These are phyloP conservation scores for Colletotrichum kahawae DNA, from an alignment of 2,329 filamentous ascomycete genomes.

Conservation along the genomic window DNA sequence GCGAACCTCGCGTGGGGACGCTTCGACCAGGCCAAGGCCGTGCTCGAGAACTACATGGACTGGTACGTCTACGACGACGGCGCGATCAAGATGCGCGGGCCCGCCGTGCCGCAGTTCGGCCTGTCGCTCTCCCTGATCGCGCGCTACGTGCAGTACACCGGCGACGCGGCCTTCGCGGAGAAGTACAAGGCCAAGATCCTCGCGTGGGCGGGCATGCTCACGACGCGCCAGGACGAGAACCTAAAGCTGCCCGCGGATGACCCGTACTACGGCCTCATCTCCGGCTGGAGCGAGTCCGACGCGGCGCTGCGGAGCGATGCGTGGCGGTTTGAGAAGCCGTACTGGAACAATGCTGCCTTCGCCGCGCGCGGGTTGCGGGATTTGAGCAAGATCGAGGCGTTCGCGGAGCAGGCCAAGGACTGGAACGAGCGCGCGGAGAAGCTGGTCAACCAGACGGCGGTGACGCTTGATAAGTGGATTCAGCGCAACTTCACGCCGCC, in stretches of 20 bases:
- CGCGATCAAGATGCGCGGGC: slow-evolving; percentile 11
- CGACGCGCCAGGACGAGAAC: neutral
- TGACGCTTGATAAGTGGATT: neutral
- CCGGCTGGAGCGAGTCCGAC: slow-evolving; percentile 1
- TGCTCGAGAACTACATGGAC: slow-evolving; percentile 35
- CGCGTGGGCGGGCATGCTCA: neutral
- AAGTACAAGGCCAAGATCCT: slow-evolving; percentile 4
- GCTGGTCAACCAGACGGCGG: neutral
- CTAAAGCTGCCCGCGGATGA: neutral
- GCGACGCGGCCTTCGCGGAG: neutral
- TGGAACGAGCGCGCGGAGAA: neutral
- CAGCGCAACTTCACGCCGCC: neutral
- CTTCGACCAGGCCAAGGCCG: neutral
- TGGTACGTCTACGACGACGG: slow-evolving; percentile 44
- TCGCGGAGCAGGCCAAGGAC: neutral
- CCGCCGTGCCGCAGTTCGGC: neutral
- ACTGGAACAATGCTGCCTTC: neutral
- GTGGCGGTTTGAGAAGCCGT: neutral
- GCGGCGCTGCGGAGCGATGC: neutral
- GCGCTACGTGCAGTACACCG: slow-evolving; percentile 13
- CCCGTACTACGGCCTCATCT: neutral
- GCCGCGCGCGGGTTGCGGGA: neutral
- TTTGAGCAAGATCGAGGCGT: neutral
- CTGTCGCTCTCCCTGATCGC: slow-evolving; percentile 16
- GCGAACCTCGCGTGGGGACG: neutral